Evolutionary conservation across 495 filamentous ascomycete species (phyloP), one percentile per base, ranked within the genome.

Genomic region (Cenococcum geophilum): DNA sequence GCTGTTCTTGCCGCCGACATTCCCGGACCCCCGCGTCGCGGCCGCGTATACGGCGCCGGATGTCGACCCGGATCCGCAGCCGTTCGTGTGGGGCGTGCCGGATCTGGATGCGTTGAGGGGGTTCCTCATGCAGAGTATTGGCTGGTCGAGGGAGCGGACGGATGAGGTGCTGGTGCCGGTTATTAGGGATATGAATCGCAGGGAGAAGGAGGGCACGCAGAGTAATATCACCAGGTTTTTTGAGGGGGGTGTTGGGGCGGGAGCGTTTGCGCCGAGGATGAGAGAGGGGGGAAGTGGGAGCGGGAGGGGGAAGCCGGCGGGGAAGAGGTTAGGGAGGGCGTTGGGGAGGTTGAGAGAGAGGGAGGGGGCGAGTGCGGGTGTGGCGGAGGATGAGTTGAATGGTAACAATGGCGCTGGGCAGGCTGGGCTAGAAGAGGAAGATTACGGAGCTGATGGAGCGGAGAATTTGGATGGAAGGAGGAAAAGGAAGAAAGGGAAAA

Each of bases 91-190:
- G 93, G 93, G 93, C 20, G 87, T 95, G 0, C 93, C 93, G 0
- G 93, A 98, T 66, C 78, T 98, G 4, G 89, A 93, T 50, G 88
- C 88, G 0, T 73, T 98, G 55, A 74, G 95, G n/a, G 76, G 76
- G 18, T 98, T 92, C 66, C 76, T 98, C 45, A 96, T 95, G 90
- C 74, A 78, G n/a, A 95, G 91, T 0, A 87, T 98, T 61, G 93
- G 93, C 0, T 98, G 93, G 93, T 82, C 79, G 50, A 84, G 86
- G 69, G 92, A 96, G 69, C 80, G 89, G 21, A 97, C 92, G 0
- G 95, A 97, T 63, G 92, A 97, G 70, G 87, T 97, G 1, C 81
- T 98, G 2, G 88, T 97, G 10, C 93, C 93, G 0, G 95, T 98
- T 0, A 90, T 98, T 36, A 79, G 83, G 51, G 95, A 97, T 70